Evolutionary conservation across 306 rosid genomes (phyloP), one percentile per base, ranked within the genome.

Genomic region (Trifolium repens): DNA sequence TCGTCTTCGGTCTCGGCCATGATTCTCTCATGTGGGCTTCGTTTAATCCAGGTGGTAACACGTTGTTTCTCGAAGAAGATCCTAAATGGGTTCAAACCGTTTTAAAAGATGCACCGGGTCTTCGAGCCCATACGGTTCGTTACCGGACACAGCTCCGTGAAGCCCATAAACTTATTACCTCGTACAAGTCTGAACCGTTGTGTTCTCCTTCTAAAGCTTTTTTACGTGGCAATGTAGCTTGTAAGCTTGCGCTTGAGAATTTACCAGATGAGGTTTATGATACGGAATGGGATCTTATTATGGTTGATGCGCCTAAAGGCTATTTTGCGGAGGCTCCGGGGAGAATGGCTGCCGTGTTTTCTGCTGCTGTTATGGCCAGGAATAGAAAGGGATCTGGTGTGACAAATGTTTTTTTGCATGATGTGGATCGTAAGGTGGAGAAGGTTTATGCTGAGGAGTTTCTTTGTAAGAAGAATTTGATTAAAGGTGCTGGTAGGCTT

Each of bases 11-110:
- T 0, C 86, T 94, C 37, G 99, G 99, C 42, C 90, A 86, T 79
- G 99, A 94, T 75, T 94, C 99, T 0, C 89, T 90, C 30, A 92
- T 94, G 99, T 91, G 99, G 99, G 89, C 93, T 52, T 84, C 97
- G 9, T 72, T 94, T 3, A 94, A 94, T 47, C 89, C 99, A 8
- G 81, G 84, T 4, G 99, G 99, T 42, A 87, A 67, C 7, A 94
- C 99, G 1, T 11, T 92, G 5, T 94, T 94, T 83, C 91, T 94
- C 0, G 99, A 94, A 55, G 99, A 94, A 72, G 97, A 94, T 39
- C 97, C 96, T 0, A 90, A 81, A 65, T 94, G 99, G 99, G 84
- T 91, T 54, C 96, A 94, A 46, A 67, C 88, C 7, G 87, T 94
- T 3, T 83, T 92, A 10, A 89, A 87, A 67, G 75, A 81, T 39